phyloP scores from a whole-genome alignment of 2,329 filamentous ascomycete genomes.

The Pseudocercospora macadamiae region DNA sequence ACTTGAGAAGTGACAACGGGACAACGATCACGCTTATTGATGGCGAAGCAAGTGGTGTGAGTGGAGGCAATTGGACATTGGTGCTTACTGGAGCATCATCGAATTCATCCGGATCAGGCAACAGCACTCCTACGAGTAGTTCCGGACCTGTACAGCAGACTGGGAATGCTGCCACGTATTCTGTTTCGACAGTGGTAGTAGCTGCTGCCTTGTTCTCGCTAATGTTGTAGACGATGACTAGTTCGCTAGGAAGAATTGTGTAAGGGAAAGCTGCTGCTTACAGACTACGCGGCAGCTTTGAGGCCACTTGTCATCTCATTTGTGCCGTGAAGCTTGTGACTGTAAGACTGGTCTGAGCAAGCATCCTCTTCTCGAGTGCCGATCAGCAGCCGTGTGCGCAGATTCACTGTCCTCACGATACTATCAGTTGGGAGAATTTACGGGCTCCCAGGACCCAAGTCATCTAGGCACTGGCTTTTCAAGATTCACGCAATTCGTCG shows the following conservation, averaged over 20 bases:
- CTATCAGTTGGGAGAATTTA: too few relatives aligned
- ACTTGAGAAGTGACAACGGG: constrained; percentile 43
- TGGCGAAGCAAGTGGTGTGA: constrained; percentile 27
- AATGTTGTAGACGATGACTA: neutral
- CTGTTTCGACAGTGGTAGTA: neutral
- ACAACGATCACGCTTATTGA: constrained; percentile 29
- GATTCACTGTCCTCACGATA: too few relatives aligned
- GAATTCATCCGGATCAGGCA: neutral
- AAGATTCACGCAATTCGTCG: too few relatives aligned
- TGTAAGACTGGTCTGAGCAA: too few relatives aligned
- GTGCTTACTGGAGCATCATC: constrained; percentile 7
- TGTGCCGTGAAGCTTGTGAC: too few relatives aligned
- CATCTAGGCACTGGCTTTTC: too few relatives aligned
- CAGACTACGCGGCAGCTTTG: too few relatives aligned
- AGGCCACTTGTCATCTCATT: neutral
- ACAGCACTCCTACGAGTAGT: neutral
- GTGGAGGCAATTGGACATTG: constrained; percentile 35
- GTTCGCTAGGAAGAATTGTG: neutral
- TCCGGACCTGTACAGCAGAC: neutral
- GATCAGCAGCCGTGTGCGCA: too few relatives aligned
- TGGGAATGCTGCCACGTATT: neutral
- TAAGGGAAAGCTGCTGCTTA: too few relatives aligned
- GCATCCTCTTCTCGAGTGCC: too few relatives aligned
- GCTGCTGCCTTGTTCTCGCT: neutral
- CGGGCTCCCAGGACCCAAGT: too few relatives aligned